Base-by-base conservation (phyloP, 2,329 filamentous ascomycete species). In the Calycina herbarum region DNA sequence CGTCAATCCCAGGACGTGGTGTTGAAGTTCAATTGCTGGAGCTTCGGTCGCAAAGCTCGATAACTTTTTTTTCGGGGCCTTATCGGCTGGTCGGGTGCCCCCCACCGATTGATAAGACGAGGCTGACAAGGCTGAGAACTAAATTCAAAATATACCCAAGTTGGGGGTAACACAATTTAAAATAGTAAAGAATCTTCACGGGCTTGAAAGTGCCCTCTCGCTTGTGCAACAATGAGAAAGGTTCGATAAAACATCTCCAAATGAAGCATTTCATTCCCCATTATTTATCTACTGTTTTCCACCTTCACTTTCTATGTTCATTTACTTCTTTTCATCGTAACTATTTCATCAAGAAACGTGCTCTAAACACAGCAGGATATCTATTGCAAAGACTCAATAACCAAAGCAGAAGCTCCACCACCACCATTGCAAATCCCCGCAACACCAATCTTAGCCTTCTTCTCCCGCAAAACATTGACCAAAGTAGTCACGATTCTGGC, bases 371-470 rank as follows among this genome's bases (percentile, higher is more conserved):
- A 27, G 13, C 35, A 29, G 56, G 33, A 11, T 8, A 42, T 65
- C 64, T 74, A 76, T 64, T 76, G 72, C 61, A 77, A 64, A 65
- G 70, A 74, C 84, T 99, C 95, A 75, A 99, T 87, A 69, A 99
- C 92, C 72, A 99, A 82, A 66, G 95, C 95, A 75, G 92, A 96
- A 67, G 95, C 95, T 78, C 95, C 95, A 74, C 95, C 95, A 65
- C 95, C 95, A 71, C 95, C 95, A 79, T 99, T 99, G 88, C 95
- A 99, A 77, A 99, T 98, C 76, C 92, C 95, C 48, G 92, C 94
- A 76, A 89, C 91, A 65, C 95, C 95, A 78, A 98, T 89, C 89
- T 96, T 97, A 75, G 88, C 94, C 79, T 93, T 91, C 85, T 94
- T 95, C 78, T 95, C 90, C 79, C 86, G 91, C 75, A 99, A 82